Percentiles rank a stretch among this genome's conserved stretches.
These are phyloP conservation scores for Berberis vulgaris DNA, from an alignment of 164 flowering plant genomes.

Conservation along the genomic window DNA sequence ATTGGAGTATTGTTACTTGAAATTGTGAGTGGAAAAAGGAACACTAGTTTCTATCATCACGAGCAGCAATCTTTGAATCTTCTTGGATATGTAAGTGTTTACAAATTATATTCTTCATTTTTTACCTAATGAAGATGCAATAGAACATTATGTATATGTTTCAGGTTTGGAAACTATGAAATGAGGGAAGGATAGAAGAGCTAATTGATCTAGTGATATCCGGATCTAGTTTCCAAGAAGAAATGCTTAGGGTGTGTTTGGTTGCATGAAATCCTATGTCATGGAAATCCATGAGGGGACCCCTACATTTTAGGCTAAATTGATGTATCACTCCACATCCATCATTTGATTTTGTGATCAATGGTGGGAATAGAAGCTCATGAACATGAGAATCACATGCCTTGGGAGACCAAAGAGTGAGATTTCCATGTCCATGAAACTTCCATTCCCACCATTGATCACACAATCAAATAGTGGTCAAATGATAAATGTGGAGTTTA, in stretches of 20 bases:
- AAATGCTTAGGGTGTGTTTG: constrained; percentile 10
- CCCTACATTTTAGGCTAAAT: constrained; percentile 11
- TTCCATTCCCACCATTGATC: no score
- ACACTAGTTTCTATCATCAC: no score
- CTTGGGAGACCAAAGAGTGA: no score
- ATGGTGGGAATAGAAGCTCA: no score
- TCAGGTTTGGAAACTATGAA: constrained; percentile 17
- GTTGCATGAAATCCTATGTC: no score
- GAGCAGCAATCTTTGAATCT: neutral
- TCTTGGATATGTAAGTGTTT: constrained; percentile 9
- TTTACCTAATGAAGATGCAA: neutral
- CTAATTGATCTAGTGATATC: neutral
- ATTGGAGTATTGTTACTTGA: no score
- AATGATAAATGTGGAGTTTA: no score
- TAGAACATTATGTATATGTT: neutral
- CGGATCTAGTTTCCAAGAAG: neutral
- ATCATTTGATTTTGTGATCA: neutral
- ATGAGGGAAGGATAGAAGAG: neutral
- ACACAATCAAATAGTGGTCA: no score
- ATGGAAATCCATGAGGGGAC: constrained; percentile 17
- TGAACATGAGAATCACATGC: no score
- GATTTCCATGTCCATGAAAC: no score
- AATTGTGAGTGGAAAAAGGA: no score
- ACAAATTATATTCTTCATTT: neutral
- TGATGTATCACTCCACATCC: neutral